Evolutionary conservation across 1,284 basidiomycete species (phyloP).

Genomic region (Trametes polyzona): DNA sequence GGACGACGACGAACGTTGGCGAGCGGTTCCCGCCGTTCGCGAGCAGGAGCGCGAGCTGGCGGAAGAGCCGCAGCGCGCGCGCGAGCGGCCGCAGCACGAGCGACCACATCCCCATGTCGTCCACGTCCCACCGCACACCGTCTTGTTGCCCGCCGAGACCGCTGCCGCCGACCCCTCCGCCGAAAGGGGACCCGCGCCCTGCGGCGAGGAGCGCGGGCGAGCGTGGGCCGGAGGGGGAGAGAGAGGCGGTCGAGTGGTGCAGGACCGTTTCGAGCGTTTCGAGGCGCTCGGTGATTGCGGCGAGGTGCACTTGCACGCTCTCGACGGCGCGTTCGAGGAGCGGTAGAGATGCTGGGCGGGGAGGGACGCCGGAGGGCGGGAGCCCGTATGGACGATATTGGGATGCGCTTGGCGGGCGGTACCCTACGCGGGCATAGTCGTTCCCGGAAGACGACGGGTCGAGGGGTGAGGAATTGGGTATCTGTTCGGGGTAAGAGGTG

Average conservation of each 20-base stretch:
- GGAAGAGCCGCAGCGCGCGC: constrained; percentile 50
- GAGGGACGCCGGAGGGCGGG: constrained; percentile 16
- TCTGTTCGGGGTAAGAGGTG: constrained; percentile 39
- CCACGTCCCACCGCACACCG: constrained; percentile 59
- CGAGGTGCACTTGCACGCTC: constrained; percentile 85
- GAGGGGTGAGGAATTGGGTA: constrained; percentile 29
- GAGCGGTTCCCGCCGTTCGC: constrained; percentile 58
- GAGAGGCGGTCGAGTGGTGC: constrained; percentile 42
- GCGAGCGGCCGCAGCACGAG: constrained; percentile 66
- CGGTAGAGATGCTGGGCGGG: constrained; percentile 33
- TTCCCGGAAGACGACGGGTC: too few species aligned
- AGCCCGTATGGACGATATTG: constrained; percentile 41
- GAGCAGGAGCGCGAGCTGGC: constrained; percentile 57
- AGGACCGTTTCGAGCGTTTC: constrained; percentile 65
- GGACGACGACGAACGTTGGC: constrained; percentile 65
- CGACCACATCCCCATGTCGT: constrained; percentile 82
- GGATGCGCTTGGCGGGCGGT: constrained; percentile 41
- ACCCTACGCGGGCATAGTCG: constrained; percentile 32
- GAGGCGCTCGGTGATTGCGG: constrained; percentile 88
- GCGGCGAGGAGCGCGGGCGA: constrained; percentile 12
- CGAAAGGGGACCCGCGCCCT: constrained; percentile 44
- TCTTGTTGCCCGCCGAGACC: constrained; percentile 36
- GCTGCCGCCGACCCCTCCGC: too few species aligned
- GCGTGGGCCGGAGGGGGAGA: constrained; percentile 24
- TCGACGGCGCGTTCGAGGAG: constrained; percentile 76